These are phyloP conservation scores for Nemania bipapillata DNA, from an alignment of 2,329 filamentous ascomycete species.

Conservation along the genomic window DNA sequence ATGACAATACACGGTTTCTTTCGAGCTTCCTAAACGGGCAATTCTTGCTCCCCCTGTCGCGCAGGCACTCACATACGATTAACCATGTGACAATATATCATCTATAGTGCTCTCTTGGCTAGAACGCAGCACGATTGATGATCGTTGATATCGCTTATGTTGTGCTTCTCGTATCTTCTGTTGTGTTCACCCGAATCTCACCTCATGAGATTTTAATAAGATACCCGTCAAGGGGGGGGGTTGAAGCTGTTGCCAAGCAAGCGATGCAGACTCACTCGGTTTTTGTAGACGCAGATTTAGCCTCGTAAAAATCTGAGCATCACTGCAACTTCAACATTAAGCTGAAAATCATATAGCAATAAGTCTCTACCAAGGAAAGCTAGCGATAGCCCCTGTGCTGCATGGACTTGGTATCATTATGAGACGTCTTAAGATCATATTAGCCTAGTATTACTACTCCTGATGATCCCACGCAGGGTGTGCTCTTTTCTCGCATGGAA, in stretches of 20 bases:
- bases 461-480: not conserved
- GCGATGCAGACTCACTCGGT: not conserved
- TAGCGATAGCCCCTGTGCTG: not conserved
- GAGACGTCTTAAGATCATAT: constrained; percentile 6
- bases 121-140: constrained; percentile 8
- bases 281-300: not conserved
- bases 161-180: constrained; percentile 28
- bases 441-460: constrained; percentile 8
- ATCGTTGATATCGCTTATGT: constrained; percentile 13
- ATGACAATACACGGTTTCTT: constrained; percentile 18
- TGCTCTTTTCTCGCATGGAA: constrained; percentile 1
- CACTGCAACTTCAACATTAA: not conserved
- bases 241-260: not conserved
- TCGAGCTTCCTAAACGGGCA: constrained; percentile 24
- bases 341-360: not conserved
- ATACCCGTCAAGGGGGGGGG: not conserved
- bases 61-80: constrained; percentile 9
- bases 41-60: constrained; percentile 5
- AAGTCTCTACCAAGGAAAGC: not conserved
- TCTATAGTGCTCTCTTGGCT: constrained; percentile 24
- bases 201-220: not conserved
- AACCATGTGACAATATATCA: constrained; percentile 24
- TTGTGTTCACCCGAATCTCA: constrained; percentile 24
- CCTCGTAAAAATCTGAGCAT: not conserved
- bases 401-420: not conserved